phyloP scores from a whole-genome alignment of 2,329 filamentous ascomycete genomes.

The Scorias spongiosa region DNA sequence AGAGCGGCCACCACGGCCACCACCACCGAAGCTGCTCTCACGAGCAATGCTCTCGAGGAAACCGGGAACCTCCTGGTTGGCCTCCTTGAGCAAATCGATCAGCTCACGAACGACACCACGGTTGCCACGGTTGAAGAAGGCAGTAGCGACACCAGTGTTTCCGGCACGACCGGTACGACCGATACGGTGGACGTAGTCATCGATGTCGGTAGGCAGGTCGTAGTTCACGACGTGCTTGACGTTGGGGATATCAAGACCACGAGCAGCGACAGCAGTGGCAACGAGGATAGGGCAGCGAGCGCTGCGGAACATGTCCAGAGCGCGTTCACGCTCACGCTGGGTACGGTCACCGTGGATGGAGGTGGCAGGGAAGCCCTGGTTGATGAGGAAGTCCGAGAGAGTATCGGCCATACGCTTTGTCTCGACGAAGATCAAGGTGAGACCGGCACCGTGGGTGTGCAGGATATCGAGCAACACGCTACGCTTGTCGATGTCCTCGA shows the following conservation, averaged over 20 bases:
- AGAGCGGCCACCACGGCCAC: conserved; percentile 47
- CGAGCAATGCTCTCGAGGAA: conserved; percentile 97
- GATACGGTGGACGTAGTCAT: conserved; percentile 97
- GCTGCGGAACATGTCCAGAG: conserved; percentile 93
- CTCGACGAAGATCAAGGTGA: conserved; percentile 96
- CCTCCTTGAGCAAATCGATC: conserved; percentile 95
- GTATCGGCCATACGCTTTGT: conserved; percentile 99
- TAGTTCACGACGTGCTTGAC: conserved; percentile 98
- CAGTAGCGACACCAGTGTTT: conserved; percentile 95
- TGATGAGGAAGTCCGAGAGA: conserved; percentile 93
- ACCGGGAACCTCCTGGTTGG: conserved; percentile 85
- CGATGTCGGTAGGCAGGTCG: conserved; percentile 95
- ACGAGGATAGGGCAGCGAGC: conserved; percentile 92
- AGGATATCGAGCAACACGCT: conserved; percentile 95
- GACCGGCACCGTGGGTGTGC: conserved; percentile 76
- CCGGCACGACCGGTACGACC: conserved; percentile 99
- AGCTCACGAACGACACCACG: conserved; percentile 93
- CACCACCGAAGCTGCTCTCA: conserved; percentile 70
- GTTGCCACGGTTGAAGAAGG: conserved; percentile 99
- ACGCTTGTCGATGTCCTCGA: conserved; percentile 94
- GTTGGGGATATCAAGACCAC: conserved; percentile 78
- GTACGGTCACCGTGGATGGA: conserved; percentile 98
- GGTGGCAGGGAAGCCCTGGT: conserved; percentile 94
- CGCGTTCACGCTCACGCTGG: conserved; percentile 96
- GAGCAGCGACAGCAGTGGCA: conserved; percentile 87